Evolutionary conservation across 192 early-diverging fungal genomes (phyloP), one percentile per base, ranked within the genome.

Genomic region (Podila horticola): DNA sequence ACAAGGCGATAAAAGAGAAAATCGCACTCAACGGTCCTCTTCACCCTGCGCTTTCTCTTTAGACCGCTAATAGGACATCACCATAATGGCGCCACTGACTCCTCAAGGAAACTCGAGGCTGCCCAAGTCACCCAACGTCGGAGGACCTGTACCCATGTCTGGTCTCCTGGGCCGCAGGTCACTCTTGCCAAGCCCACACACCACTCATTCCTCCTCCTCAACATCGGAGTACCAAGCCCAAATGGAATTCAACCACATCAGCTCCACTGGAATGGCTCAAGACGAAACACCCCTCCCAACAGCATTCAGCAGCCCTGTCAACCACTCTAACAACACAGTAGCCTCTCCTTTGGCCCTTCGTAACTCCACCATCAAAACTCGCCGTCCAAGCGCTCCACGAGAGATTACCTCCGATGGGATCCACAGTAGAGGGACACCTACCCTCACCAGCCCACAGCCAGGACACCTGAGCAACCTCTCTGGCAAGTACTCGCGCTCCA

Each of bases 91-190:
- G 31, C 75, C 70, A 38, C 62, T 55, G 45, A 67, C 75, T 7
- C 64, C 75, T 11, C 69, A 71, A 24, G 70, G 75, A 49, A 62
- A 38, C 24, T 71, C 84, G 26, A 85, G 55, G 63, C 36, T 74
- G 29, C 75, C 75, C 48, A 82, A 76, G 72, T 15, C 49, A 4
- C 66, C 79, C 9, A 20, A 31, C 30, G 33, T 58, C 17, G 75
- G 77, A 17, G 59, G 74, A 22, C 70, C 67, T 41, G 26, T 66
- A 24, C 67, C 84, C 3, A 49, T 68, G 64, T 72, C 84, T 26
- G 74, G 71, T 58, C 63, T 72, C 6, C 70, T 70, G 61, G 36
- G 60, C 3, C 70, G 73, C 15, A 60, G 10, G 22, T 26, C 22
- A 6, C 45, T 59, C 58, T 69, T 74, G 49, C 69, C 72, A 12